Base-by-base conservation (phyloP, 2,329 filamentous ascomycete species). In the Plenodomus tracheiphilus region DNA sequence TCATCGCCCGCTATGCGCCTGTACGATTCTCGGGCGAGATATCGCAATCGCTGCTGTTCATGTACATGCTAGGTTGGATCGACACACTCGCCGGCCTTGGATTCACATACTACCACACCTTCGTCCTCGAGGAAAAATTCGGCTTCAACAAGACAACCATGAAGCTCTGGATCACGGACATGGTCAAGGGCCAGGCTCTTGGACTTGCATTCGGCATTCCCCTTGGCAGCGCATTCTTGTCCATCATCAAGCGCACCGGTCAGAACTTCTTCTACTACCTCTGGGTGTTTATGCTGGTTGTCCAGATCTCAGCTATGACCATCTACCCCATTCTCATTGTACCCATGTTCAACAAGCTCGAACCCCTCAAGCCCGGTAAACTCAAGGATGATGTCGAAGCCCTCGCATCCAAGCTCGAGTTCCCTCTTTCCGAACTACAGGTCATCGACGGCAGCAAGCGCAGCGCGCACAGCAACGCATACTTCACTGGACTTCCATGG, bases 61-160 rank as follows among this genome's bases (percentile, higher is more conserved):
- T 97, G 73, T 87, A 97, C 68, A 80, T 84, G 48, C 96, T 96
- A 74, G 87, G 91, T 63, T 74, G 96, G 65, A 82, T 95, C 64
- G 88, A 91, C 62, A 90, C 93, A 66, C 59, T 89, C 46, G 76
- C 96, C 56, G 88, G 86, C 48, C 77, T 97, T 44, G 94, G 94
- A 2, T 83, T 86, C 51, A 88, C 85, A 46, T 85, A 97, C 73
- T 99, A 97, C 79, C 86, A 92, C 76, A 94, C 91, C 11, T 99
- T 99, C 68, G 89, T 97, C 40, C 80, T 99, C 47, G 94, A 99
- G 75, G 92, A 97, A 76, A 89, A 91, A 70, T 99, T 96, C 65
- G 94, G 94, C 41, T 99, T 99, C 84, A 99, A 99, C 77, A 99
- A 99, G 79, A 91, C 96, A 80, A 97, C 94, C 0, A 78, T 91